Conservation (phyloP, 805 yeast genomes). For the Monosporozyma solicola region DNA sequence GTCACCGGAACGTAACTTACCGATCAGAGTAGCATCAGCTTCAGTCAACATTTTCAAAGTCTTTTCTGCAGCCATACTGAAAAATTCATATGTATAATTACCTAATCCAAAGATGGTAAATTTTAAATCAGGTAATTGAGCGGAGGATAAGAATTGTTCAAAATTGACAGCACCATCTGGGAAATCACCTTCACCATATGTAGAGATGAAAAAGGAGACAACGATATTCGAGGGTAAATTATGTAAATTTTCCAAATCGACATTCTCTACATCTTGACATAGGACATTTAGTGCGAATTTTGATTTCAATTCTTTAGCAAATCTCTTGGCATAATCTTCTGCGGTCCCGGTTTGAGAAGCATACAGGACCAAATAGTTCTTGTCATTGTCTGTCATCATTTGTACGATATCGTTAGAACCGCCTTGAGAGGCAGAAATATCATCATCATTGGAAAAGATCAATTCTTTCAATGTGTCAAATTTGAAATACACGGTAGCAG, state of each 20-base stretch:
- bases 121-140: constrained; percentile 42
- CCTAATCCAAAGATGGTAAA: constrained; percentile 87
- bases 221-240: constrained; percentile 48
- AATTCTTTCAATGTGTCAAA: constrained; percentile 8
- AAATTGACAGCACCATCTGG: constrained; percentile 89
- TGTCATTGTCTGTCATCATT: constrained; percentile 49
- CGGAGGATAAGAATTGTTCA: constrained; percentile 56
- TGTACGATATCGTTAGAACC: constrained; percentile 50
- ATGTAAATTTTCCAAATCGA: constrained; percentile 70
- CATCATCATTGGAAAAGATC: constrained; percentile 30
- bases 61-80: constrained; percentile 71
- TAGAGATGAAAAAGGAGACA: constrained; percentile 77
- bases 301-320: constrained; percentile 79
- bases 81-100: constrained; percentile 88
- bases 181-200: constrained; percentile 98
- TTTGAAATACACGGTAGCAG: constrained; percentile 3
- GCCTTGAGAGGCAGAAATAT: constrained; percentile 30
- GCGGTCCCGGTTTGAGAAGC: constrained; percentile 99
- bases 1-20: constrained; percentile 84
- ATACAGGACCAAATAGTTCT: constrained; percentile 71
- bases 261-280: constrained; percentile 83
- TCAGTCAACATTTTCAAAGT: constrained; percentile 36
- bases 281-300: constrained; percentile 74
- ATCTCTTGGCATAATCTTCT: constrained; percentile 88
- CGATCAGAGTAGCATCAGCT: constrained; percentile 69